phyloP scores from a whole-genome alignment of 768 basidiomycete species.

The Kwoniella sp. region DNA sequence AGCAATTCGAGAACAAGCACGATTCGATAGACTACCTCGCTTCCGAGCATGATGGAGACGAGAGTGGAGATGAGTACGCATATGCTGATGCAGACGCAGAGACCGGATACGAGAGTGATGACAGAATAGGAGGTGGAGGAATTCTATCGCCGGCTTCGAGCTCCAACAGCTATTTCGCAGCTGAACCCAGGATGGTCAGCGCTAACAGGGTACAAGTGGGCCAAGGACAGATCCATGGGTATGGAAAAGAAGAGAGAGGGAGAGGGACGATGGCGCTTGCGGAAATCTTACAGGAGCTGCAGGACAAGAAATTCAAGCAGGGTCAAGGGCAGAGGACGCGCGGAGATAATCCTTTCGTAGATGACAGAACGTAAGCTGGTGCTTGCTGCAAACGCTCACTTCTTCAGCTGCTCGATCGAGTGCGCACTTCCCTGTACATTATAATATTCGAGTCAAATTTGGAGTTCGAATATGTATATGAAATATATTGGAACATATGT shows the following conservation, averaged over 20 bases:
- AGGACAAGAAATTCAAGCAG: conserved; percentile 8
- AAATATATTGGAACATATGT: no score
- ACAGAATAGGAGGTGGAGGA: conserved; percentile 2
- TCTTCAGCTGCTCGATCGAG: no score
- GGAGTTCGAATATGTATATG: neutral
- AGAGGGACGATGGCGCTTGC: conserved; percentile 18
- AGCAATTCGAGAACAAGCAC: neutral
- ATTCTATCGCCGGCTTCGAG: conserved; percentile 9
- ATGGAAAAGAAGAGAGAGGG: neutral
- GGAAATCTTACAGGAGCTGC: conserved; percentile 14
- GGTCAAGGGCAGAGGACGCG: neutral
- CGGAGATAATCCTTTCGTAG: neutral
- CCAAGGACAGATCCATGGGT: neutral
- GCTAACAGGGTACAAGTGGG: conserved; percentile 10
- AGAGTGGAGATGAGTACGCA: neutral
- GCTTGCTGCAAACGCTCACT: no score
- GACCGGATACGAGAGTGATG: conserved; percentile 4
- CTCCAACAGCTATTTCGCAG: conserved; percentile 13
- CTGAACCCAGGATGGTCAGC: conserved; percentile 13
- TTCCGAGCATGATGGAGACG: neutral
- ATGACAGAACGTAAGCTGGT: neutral
- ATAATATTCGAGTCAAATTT: neutral
- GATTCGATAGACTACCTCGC: conserved; percentile 23
- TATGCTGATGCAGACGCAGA: neutral
- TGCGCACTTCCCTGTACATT: no score